phyloP scores from a whole-genome alignment of 2,329 filamentous ascomycete genomes.

The Hawksworthiomyces lignivorus region DNA sequence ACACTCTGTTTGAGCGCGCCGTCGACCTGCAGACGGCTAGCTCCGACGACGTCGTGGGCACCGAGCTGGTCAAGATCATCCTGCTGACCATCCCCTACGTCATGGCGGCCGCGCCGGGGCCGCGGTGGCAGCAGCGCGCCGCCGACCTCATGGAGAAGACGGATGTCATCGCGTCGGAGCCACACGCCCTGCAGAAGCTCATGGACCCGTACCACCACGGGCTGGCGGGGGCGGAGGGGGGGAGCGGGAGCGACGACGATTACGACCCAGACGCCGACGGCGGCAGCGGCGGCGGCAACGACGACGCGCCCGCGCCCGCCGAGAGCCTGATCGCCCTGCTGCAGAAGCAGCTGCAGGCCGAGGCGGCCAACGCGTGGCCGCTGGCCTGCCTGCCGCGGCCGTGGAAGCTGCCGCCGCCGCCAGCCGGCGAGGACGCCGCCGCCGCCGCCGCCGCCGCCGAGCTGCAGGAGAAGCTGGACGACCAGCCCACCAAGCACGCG shows the following conservation, averaged over 20 bases:
- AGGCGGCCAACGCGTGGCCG: slow-evolving; percentile 68
- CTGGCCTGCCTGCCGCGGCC: slow-evolving; percentile 61
- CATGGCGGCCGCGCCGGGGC: slow-evolving; percentile 61
- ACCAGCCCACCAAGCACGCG: slow-evolving; percentile 57
- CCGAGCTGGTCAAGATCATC: slow-evolving; percentile 95
- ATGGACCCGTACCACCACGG: slow-evolving; percentile 71
- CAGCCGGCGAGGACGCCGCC: no score
- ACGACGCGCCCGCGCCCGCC: slow-evolving; percentile 39
- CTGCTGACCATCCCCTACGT: slow-evolving; percentile 89
- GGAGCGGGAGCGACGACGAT: slow-evolving; percentile 1
- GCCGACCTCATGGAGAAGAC: slow-evolving; percentile 83
- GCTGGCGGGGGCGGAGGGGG: background rate
- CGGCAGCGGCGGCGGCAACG: background rate
- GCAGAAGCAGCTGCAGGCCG: slow-evolving; percentile 76
- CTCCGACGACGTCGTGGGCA: slow-evolving; percentile 78
- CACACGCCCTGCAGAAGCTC: slow-evolving; percentile 73
- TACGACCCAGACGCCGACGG: slow-evolving; percentile 1
- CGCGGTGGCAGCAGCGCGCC: slow-evolving; percentile 65
- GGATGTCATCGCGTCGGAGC: slow-evolving; percentile 84
- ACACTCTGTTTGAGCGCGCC: slow-evolving; percentile 86
- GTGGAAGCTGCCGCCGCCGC: slow-evolving; percentile 55
- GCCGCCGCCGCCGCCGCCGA: slow-evolving; percentile 57
- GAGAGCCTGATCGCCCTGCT: slow-evolving; percentile 70
- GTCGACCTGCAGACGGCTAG: slow-evolving; percentile 88
- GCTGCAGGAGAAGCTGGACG: slow-evolving; percentile 50